A percentile compares a stretch with the other conserved stretches of the same genome.
These are phyloP conservation scores for Glutinoglossum americanum DNA, from an alignment of 495 filamentous ascomycete genomes.

Conservation along the genomic window DNA sequence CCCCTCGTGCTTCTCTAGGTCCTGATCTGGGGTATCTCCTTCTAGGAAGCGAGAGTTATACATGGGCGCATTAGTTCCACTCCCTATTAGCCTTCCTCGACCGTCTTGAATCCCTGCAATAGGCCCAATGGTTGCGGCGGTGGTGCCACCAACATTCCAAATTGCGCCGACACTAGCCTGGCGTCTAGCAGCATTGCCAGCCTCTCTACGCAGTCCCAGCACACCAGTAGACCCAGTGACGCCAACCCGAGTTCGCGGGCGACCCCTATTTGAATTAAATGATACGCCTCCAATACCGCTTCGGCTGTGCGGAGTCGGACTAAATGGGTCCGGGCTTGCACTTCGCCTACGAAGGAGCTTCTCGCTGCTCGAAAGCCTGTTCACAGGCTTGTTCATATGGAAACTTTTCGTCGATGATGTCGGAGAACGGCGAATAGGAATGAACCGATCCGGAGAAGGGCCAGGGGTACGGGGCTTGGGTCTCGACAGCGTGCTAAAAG, in stretches of 20 bases:
- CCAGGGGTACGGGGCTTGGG: not conserved
- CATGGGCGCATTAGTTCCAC: conserved; percentile 53
- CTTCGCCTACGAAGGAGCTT: conserved; percentile 34
- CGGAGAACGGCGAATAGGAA: conserved; percentile 30
- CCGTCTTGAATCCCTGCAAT: conserved; percentile 33
- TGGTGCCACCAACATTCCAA: conserved; percentile 62
- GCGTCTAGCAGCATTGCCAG: conserved; percentile 5
- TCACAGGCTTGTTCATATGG: conserved; percentile 37
- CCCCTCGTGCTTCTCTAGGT: conserved; percentile 45
- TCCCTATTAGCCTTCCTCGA: conserved; percentile 36
- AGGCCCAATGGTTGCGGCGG: conserved; percentile 25
- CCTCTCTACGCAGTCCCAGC: conserved; percentile 3
- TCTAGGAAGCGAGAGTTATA: conserved; percentile 48
- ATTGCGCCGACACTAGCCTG: conserved; percentile 45
- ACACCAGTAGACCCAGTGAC: conserved; percentile 1
- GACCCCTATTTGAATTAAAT: not conserved
- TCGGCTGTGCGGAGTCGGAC: conserved; percentile 18
- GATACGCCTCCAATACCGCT: not conserved
- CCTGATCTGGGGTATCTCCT: conserved; percentile 29
- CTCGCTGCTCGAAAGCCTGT: conserved; percentile 37
- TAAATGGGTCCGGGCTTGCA: conserved; percentile 45
- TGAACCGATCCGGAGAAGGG: conserved; percentile 37
- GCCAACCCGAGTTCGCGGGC: not conserved
- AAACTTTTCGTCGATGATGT: conserved; percentile 31
- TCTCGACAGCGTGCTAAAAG: not conserved